Evolutionary conservation across 2,329 filamentous ascomycete species (phyloP).

Genomic region (Fusarium coicis): DNA sequence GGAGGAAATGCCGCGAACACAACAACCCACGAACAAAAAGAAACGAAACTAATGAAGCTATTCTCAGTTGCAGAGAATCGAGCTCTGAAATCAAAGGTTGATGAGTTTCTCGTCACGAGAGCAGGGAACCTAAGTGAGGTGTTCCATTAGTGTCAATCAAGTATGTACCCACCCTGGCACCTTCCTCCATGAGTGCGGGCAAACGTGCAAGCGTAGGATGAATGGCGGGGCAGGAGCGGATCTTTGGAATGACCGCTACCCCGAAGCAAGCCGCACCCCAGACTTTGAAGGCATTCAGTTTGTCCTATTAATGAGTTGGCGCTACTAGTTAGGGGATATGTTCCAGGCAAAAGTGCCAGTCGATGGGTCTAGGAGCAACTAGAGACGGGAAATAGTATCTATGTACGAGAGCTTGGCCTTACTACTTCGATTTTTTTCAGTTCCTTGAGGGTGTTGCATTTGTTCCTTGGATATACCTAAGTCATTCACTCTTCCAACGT

Average conservation of each 20-base stretch:
- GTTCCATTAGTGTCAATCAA: background rate
- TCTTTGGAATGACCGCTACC: constrained; percentile 42
- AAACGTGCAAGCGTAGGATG: constrained; percentile 14
- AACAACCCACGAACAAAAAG: background rate
- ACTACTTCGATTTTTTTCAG: background rate
- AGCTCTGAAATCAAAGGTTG: constrained; percentile 4
- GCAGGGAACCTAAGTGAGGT: background rate
- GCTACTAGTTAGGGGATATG: background rate
- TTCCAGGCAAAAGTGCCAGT: background rate
- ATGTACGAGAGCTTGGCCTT: background rate
- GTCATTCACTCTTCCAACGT: background rate
- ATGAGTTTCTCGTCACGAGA: constrained; percentile 25
- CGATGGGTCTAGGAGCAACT: background rate
- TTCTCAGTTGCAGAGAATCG: background rate
- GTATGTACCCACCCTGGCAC: background rate
- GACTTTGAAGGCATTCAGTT: background rate
- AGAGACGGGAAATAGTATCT: background rate
- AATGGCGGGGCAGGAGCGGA: constrained; percentile 34
- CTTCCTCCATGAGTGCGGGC: constrained; percentile 1
- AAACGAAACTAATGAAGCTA: background rate
- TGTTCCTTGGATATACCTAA: background rate
- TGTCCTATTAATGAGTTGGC: background rate
- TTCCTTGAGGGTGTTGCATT: background rate
- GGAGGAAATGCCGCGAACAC: background rate
- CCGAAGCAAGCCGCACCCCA: constrained; percentile 31